Base-by-base conservation (phyloP, 495 filamentous ascomycete species). In the Talaromyces wortmannii region DNA sequence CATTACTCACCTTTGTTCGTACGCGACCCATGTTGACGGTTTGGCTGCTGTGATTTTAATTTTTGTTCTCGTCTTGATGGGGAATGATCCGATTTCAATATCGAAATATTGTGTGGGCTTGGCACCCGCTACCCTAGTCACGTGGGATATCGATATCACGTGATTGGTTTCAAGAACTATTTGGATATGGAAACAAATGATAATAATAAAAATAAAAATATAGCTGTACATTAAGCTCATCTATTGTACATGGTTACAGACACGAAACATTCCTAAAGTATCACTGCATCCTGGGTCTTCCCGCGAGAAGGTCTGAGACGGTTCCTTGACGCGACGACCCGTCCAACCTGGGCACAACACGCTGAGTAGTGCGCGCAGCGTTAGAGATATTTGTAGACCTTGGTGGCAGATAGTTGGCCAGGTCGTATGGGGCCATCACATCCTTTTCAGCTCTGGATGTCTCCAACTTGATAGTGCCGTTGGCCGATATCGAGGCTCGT, bases 21-120 rank as follows among this genome's bases (percentile, higher is more conserved):
- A 96, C 90, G 78, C 91, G 90, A 90, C 91, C 91, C 91, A 95
- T 94, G 72, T 84, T 92, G 80, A 77, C 87, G 84, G 79, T 81
- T 82, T 50, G 49, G 44, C 13, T 46, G 17, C 4, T 23, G 23
- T 23, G 23, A 4, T 23, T 23, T 23, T 46, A 15, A n/a, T n/a
- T 69, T 76, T 57, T 63, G 61, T 59, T 67, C 67, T 64, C 64
- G n/a, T 8, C 8, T 48, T 48, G 15, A 48, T 2, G 7, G 8
- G 2, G 23, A 48, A 6, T 11, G 6, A 17, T 48, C 5, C 10
- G 45, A 15, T 16, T 48, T 10, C 23, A 48, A 48, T 6, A 48
- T 18, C 15, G 16, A 11, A 11, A 11, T 17, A 2, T 40, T 40
- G 36, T 40, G 36, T 40, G 36, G 8, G 36, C 23, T 48, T 48